Evolutionary conservation across 495 filamentous ascomycete genomes (phyloP), one percentile per base, ranked within the genome.

Genomic region (Neurospora tetraspora): DNA sequence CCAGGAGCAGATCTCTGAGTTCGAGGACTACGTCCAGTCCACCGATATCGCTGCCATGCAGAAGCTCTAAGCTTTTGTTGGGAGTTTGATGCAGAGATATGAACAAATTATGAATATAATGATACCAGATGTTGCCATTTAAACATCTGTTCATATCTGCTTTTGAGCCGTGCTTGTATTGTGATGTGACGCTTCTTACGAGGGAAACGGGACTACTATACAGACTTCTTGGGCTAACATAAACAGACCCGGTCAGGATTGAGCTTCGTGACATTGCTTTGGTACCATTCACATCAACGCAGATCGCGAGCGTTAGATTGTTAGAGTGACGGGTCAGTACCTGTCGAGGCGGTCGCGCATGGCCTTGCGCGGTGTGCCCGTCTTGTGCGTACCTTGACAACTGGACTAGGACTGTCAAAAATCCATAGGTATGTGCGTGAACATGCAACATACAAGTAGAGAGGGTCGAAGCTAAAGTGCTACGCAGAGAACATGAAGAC

Each of bases 11-110:
- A 96, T 98, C 80, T 45, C 76, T 45, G 92, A 87, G 74, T 91
- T 94, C 78, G 96, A 99, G 88, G 96, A 98, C 84, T 92, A 94
- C 79, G 96, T 99, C 81, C 96, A 99, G 89, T 97, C 94, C 77
- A 91, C 91, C 77, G 96, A 99, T 84, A 81, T 97, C 81, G 92
- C 90, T 85, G 85, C 80, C 77, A 81, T 81, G 80, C 80, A 81
- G 79, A 81, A 81, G 79, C 77, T 81, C 69, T 81, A 81, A 76
- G 69, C 36, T 71, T 61, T 69, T 36, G 42, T 42, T 20, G 69
- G 38, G 69, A 73, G 31, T 70, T 68, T 70, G 72, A 76, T 74
- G 77, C 73, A 71, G 69, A 72, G 71, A 37, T 74, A 74, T 71
- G 77, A 78, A 71, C 72, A 40, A 65, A 71, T 78, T 47, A 79